Percentiles rank a stretch among this genome's conserved stretches.
phyloP scores from a whole-genome alignment of 2,329 filamentous ascomycete species.

The Xylariaceae sp. region DNA sequence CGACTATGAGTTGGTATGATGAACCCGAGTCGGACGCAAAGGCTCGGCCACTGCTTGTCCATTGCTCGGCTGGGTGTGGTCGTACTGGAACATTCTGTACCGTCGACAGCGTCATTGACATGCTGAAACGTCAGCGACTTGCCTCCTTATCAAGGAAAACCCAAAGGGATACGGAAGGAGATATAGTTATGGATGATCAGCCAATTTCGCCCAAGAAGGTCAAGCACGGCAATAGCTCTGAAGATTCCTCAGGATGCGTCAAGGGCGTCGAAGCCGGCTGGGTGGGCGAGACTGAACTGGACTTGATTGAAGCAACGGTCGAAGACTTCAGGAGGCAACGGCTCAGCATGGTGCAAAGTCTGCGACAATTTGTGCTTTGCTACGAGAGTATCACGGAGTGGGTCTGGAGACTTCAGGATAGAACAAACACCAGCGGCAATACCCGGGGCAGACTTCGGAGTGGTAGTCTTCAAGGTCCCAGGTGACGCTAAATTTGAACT shows the following conservation, averaged over 20 bases:
- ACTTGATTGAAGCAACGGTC: constrained; percentile 85
- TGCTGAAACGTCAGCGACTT: constrained; percentile 84
- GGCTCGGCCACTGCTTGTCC: constrained; percentile 80
- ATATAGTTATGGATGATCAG: constrained; percentile 51
- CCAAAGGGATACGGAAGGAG: constrained; percentile 49
- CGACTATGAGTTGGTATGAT: constrained; percentile 55
- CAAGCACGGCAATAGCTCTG: constrained; percentile 14
- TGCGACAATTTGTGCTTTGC: constrained; percentile 92
- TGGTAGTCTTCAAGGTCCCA: constrained; percentile 40
- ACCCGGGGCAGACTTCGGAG: constrained; percentile 40
- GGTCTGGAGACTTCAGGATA: constrained; percentile 62
- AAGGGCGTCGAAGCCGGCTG: constrained; percentile 60
- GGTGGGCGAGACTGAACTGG: constrained; percentile 72
- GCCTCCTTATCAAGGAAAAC: constrained; percentile 36
- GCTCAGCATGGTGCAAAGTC: constrained; percentile 94
- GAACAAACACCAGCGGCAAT: constrained; percentile 24
- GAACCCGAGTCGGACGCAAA: constrained; percentile 62
- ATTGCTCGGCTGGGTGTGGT: constrained; percentile 95
- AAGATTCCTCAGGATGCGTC: constrained; percentile 3
- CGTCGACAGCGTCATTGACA: constrained; percentile 93
- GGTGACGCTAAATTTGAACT: too few species aligned
- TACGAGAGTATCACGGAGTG: constrained; percentile 96
- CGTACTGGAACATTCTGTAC: constrained; percentile 97
- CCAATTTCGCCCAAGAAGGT: constrained; percentile 39
- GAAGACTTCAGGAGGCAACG: constrained; percentile 89